Evolutionary conservation across 331 rosid genomes (phyloP), one percentile per base, ranked within the genome.

Genomic region (Quercus lobata): DNA sequence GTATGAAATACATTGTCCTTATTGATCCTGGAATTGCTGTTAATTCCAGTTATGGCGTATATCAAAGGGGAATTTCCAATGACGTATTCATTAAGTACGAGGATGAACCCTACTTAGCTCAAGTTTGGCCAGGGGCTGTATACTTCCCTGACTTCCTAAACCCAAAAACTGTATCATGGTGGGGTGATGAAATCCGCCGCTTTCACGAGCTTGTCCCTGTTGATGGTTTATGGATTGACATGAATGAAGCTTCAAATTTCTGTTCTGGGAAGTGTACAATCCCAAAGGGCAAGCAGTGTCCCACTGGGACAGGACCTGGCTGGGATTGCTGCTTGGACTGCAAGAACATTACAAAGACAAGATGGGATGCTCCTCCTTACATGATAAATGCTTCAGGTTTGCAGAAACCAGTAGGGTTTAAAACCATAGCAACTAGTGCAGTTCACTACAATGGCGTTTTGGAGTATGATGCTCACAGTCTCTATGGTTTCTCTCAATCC

Each of bases 51-150:
- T 95, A 93, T 24, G 99, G 97, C 16, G 92, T 88, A 10, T 85
- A 95, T 81, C 92, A 90, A 76, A 92, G 99, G 52, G 99, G 94
- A 52, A 18, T 88, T 3, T 90, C 92, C 5, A 88, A 87, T 34
- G 98, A 95, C 69, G 98, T 95, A 46, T 95, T 95, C 83, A 93
- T 95, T 73, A 95, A 93, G 89, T 91, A 91, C 5, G 94, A 89
- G 19, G 91, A 89, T 8, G 98, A 93, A 82, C 97, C 96, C 8
- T 95, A 30, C 91, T 52, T 95, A 86, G 99, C 96, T 82, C 98
- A 95, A 83, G 98, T 93, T 37, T 95, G 99, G 99, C 99, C 99
- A 0, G 99, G 99, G 0, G 97, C 99, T 2, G 99, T 95, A 6
- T 80, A 95, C 85, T 93, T 93, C 73, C 99, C 98, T 0, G 99